Evolutionary conservation across 1,284 basidiomycete species (phyloP).

Genomic region (Ustilago lituana): DNA sequence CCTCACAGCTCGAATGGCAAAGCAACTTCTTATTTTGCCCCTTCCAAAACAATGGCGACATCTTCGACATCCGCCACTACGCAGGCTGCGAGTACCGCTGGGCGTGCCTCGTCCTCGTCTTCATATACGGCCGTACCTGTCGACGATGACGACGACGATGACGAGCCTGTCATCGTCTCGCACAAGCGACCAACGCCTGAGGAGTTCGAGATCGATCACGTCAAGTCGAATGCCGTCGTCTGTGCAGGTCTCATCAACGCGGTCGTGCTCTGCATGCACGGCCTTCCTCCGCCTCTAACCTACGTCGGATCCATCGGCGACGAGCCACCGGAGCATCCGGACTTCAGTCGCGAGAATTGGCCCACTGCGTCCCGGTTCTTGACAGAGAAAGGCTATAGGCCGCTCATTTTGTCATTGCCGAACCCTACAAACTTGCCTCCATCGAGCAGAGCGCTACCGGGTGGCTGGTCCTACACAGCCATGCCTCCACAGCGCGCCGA

Average conservation of each 20-base stretch:
- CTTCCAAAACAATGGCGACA: too few relatives aligned
- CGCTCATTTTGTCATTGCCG: conserved; percentile 42
- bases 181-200: conserved; percentile 21
- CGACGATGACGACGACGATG: conserved; percentile 49
- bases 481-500: conserved; percentile 15
- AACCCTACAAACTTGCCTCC: conserved; percentile 17
- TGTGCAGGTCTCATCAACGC: conserved; percentile 60
- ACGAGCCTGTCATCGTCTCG: conserved; percentile 54
- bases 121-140: conserved; percentile 1
- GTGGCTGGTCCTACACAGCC: conserved; percentile 23
- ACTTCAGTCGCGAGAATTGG: conserved; percentile 40
- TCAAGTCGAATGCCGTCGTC: conserved; percentile 49
- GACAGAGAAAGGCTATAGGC: conserved; percentile 56
- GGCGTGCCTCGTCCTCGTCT: neutral
- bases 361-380: conserved; percentile 46
- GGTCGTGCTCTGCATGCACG: conserved; percentile 58
- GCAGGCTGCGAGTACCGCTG: too few relatives aligned
- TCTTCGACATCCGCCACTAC: too few relatives aligned
- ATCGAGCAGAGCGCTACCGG: conserved; percentile 15
- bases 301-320: conserved; percentile 26
- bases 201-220: conserved; percentile 45
- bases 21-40: too few relatives aligned
- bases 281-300: conserved; percentile 48
- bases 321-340: conserved; percentile 38
- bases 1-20: neutral